Evolutionary conservation across 1,139 yeast genomes (phyloP).

Genomic region (Suhomyces panamericanus): DNA sequence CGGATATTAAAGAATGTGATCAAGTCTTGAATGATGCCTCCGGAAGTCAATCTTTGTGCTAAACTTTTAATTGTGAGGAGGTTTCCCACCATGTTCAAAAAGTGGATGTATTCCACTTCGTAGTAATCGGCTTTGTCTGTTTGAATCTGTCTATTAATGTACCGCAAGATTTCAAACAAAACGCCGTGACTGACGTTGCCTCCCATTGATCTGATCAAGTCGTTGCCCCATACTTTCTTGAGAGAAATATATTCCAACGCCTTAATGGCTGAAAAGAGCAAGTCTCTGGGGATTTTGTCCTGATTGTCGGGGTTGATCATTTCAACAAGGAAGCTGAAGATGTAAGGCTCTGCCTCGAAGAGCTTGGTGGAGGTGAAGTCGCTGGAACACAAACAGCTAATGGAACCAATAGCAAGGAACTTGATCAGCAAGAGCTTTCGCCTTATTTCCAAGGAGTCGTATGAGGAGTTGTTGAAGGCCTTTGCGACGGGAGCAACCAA

Average conservation of each 20-base stretch:
- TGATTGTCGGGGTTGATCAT: conserved; percentile 60
- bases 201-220: conserved; percentile 77
- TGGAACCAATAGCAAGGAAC: conserved; percentile 62
- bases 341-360: conserved; percentile 73
- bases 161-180: conserved; percentile 69
- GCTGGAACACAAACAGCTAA: conserved; percentile 49
- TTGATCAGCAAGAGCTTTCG: conserved; percentile 62
- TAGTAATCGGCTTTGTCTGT: conserved; percentile 33
- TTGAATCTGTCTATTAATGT: conserved; percentile 51
- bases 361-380: conserved; percentile 63
- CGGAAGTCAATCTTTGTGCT: conserved; percentile 48
- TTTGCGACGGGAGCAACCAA: conserved; percentile 66
- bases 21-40: conserved; percentile 72
- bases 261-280: conserved; percentile 61
- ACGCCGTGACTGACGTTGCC: conserved; percentile 89
- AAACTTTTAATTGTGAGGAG: conserved; percentile 55
- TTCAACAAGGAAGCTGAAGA: conserved; percentile 70
- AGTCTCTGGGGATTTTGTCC: conserved; percentile 47
- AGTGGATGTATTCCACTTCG: conserved; percentile 53
- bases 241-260: conserved; percentile 72
- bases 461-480: conserved; percentile 62
- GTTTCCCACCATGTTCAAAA: conserved; percentile 60
- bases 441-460: conserved; percentile 56
- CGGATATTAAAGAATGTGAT: conserved; percentile 59
- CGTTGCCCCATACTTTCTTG: conserved; percentile 72